phyloP scores from a whole-genome alignment of 2,329 filamentous ascomycete species.

The Amesomyces nigricolor region DNA sequence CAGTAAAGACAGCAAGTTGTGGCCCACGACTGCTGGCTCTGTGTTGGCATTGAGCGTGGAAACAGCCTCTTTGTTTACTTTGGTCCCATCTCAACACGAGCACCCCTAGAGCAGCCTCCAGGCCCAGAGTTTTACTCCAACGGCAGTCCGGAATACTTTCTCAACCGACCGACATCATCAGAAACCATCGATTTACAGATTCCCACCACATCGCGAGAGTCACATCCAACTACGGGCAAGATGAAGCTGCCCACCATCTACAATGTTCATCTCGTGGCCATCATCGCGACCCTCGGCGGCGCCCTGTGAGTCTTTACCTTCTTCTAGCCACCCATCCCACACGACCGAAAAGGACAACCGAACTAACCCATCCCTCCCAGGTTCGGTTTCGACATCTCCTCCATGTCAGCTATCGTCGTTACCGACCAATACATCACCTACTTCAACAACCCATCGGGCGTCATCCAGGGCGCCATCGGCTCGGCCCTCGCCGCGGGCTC shows the following conservation, averaged over 20 bases:
- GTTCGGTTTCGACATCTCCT: slow-evolving; percentile 53
- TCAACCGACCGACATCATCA: not conserved
- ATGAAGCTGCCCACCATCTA: slow-evolving; percentile 44
- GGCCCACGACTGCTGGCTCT: not conserved
- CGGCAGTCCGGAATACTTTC: not conserved
- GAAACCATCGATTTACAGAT: too few species aligned
- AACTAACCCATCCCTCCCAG: not conserved
- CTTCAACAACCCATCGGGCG: slow-evolving; percentile 43
- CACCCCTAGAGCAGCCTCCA: not conserved
- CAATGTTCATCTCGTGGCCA: slow-evolving; percentile 49
- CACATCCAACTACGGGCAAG: slow-evolving; percentile 1
- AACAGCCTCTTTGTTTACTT: not conserved
- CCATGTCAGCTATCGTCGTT: slow-evolving; percentile 53
- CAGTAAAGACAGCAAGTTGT: not conserved
- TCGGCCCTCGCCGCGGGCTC: slow-evolving; percentile 48
- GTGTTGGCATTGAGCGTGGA: not conserved
- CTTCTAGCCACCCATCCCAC: too few species aligned
- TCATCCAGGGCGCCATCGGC: slow-evolving; percentile 47
- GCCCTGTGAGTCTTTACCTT: slow-evolving; percentile 42
- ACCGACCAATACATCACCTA: slow-evolving; percentile 47
- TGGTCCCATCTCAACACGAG: not conserved
- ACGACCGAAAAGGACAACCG: too few species aligned
- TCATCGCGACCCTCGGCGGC: slow-evolving; percentile 47
- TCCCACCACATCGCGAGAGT: not conserved
- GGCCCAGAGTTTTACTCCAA: not conserved